Percentiles rank a stretch among this genome's conserved stretches.
Evolutionary conservation across 805 yeast genomes (phyloP).

Genomic region (Hanseniaspora mollemarum): DNA sequence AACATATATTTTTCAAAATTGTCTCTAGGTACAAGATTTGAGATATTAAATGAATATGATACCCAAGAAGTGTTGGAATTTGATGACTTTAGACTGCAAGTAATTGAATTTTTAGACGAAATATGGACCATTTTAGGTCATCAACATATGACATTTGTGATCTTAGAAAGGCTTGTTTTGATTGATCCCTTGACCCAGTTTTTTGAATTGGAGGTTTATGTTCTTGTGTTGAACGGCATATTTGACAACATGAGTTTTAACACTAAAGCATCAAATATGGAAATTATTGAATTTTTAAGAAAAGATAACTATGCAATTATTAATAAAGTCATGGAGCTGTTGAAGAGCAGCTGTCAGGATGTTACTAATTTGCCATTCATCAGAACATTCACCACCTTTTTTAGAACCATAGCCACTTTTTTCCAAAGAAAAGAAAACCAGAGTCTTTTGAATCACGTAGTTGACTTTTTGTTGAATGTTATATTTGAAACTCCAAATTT

Average conservation of each 20-base stretch:
- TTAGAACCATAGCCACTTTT: constrained; percentile 27
- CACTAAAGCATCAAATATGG: constrained; percentile 20
- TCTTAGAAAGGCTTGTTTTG: constrained; percentile 19
- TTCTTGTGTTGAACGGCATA: constrained; percentile 20
- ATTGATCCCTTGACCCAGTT: constrained; percentile 16
- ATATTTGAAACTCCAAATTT: constrained; percentile 20
- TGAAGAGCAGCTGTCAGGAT: constrained; percentile 18
- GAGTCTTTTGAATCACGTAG: constrained; percentile 21
- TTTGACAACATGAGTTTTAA: constrained; percentile 22
- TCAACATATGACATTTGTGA: constrained; percentile 25
- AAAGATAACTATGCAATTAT: constrained; percentile 18
- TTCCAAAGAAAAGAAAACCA: constrained; percentile 20
- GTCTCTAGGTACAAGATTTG: constrained; percentile 34
- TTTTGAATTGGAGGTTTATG: constrained; percentile 29
- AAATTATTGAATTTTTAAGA: constrained; percentile 23
- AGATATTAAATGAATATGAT: constrained; percentile 28
- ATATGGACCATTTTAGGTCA: constrained; percentile 55
- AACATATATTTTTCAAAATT: constrained; percentile 59
- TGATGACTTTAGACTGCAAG: constrained; percentile 55
- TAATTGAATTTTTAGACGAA: constrained; percentile 64
- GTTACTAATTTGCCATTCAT: constrained; percentile 19
- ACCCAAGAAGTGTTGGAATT: constrained; percentile 40
- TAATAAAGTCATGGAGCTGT: constrained; percentile 18
- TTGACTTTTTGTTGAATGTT: constrained; percentile 26
- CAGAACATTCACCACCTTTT: constrained; percentile 24